Percentiles rank a stretch among this genome's conserved stretches.
phyloP scores from a whole-genome alignment of 257 asterid genomes.

The Nicotiana attenuata region DNA sequence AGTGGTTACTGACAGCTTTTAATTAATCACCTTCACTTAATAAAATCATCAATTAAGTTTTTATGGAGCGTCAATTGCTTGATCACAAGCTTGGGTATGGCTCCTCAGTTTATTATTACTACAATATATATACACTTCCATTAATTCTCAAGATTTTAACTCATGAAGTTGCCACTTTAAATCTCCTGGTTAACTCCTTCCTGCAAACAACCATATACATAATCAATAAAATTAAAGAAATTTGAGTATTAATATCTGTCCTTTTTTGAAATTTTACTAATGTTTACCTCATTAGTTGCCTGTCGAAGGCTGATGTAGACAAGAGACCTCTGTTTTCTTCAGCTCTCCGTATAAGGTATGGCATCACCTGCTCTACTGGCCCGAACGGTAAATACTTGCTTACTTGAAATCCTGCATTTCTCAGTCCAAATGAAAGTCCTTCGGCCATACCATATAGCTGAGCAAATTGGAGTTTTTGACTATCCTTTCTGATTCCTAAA shows the following conservation, averaged over 20 bases:
- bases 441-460: constrained; percentile 95
- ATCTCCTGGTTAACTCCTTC: constrained; percentile 8
- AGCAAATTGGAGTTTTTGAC: constrained; percentile 57
- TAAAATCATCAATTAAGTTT: neutral
- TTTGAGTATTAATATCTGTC: neutral
- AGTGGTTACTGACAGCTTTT: neutral
- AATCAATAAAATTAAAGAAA: neutral
- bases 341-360: constrained; percentile 83
- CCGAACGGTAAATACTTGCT: constrained; percentile 90
- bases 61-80: neutral
- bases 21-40: neutral
- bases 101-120: neutral
- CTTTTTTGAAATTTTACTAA: neutral
- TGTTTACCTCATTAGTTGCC: constrained; percentile 52
- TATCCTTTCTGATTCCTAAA: constrained; percentile 44
- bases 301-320: constrained; percentile 51
- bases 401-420: constrained; percentile 66
- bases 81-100: neutral
- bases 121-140: neutral
- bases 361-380: constrained; percentile 77
- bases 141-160: neutral
- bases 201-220: neutral
- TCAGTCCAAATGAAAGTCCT: constrained; percentile 54
- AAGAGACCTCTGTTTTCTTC: constrained; percentile 86
- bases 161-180: neutral